Percentiles rank a stretch among this genome's conserved stretches.
Conservation (phyloP, 192 early-diverging fungal genomes). For the Coemansia aciculifera region DNA sequence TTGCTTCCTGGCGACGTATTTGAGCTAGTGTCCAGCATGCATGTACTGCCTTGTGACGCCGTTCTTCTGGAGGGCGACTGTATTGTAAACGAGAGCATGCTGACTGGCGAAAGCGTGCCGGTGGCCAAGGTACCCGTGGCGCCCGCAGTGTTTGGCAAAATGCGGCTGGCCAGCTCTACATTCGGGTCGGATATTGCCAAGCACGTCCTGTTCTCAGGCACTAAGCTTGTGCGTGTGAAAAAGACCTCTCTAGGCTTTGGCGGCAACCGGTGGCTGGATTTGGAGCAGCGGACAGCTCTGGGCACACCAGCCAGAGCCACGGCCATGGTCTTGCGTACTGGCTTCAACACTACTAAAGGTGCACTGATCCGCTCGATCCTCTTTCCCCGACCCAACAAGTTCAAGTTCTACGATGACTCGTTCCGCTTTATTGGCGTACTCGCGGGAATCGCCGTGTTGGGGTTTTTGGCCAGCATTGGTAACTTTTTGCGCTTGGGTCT, state of each 20-base stretch:
- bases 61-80: constrained; percentile 91
- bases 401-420: constrained; percentile 97
- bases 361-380: constrained; percentile 92
- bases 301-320: constrained; percentile 61
- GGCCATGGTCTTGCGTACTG: constrained; percentile 88
- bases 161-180: constrained; percentile 53
- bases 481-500: constrained; percentile 87
- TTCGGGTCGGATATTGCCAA: constrained; percentile 68
- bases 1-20: constrained; percentile 96
- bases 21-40: constrained; percentile 68
- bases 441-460: constrained; percentile 74
- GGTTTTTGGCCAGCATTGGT: constrained; percentile 83
- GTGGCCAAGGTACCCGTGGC: constrained; percentile 87
- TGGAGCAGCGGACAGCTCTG: constrained; percentile 44
- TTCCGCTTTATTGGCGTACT: constrained; percentile 95
- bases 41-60: constrained; percentile 87
- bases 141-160: constrained; percentile 65
- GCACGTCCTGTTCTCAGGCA: constrained; percentile 91
- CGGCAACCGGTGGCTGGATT: constrained; percentile 46
- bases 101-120: constrained; percentile 95
- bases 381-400: constrained; percentile 94
- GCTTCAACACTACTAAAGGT: constrained; percentile 97
- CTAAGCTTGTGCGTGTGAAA: constrained; percentile 84
- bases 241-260: constrained; percentile 47
- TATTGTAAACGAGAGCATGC: constrained; percentile 97